Conservation (phyloP, 805 yeast species). For the Candida nitratophila region DNA sequence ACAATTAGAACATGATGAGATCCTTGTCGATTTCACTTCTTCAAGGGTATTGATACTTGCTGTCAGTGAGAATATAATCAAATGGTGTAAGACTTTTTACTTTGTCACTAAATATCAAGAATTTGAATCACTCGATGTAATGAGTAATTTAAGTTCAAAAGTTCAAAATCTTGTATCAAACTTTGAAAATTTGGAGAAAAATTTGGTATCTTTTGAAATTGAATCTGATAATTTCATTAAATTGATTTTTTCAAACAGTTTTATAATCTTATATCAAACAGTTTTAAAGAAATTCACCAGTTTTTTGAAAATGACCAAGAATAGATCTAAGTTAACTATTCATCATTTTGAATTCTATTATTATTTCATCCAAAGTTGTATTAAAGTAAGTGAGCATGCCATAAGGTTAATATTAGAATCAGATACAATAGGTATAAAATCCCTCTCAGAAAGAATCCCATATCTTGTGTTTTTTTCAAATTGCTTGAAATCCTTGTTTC, state of each 20-base stretch:
- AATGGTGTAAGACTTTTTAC: conserved; percentile 26
- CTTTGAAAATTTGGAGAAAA: conserved; percentile 20
- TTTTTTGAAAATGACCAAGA: conserved; percentile 12
- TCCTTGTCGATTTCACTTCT: conserved; percentile 20
- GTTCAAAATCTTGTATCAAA: conserved; percentile 19
- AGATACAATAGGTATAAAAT: conserved; percentile 11
- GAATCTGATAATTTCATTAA: conserved; percentile 18
- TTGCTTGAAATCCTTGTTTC: conserved; percentile 20
- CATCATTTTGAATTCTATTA: conserved; percentile 16
- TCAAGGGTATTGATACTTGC: conserved; percentile 21
- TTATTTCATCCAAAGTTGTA: conserved; percentile 13
- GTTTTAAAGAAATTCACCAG: conserved; percentile 17
- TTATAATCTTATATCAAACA: conserved; percentile 20
- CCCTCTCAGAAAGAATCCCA: conserved; percentile 14
- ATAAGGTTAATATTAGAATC: neutral
- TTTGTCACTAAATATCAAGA: conserved; percentile 21
- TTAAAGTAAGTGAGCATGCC: conserved; percentile 12
- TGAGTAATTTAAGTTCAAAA: conserved; percentile 15
- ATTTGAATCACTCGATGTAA: conserved; percentile 11
- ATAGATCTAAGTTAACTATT: conserved; percentile 8
- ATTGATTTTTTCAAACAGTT: conserved; percentile 18
- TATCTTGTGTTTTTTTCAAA: conserved; percentile 19
- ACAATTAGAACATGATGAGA: conserved; percentile 20
- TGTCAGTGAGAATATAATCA: conserved; percentile 23
- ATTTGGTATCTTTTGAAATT: conserved; percentile 20